phyloP scores from a whole-genome alignment of 164 flowering plant genomes.

The Magnolia kwangsiensis region DNA sequence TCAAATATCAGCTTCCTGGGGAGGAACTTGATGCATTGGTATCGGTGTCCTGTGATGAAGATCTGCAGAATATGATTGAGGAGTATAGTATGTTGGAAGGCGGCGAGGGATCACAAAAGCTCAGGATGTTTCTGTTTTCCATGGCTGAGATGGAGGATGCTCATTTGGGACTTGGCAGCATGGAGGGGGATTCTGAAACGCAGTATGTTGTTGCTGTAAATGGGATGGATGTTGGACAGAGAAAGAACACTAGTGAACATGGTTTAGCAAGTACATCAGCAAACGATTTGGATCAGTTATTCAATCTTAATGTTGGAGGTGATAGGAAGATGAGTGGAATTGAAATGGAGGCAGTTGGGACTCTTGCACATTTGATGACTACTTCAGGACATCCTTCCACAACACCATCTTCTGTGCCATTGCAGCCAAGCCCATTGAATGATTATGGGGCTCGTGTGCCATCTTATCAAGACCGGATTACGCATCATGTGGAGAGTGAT shows the following conservation, averaged over 20 bases:
- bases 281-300: constrained; percentile 62
- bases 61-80: constrained; percentile 93
- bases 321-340: constrained; percentile 2
- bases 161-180: constrained; percentile 44
- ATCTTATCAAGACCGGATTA: constrained; percentile 25
- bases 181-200: constrained; percentile 64
- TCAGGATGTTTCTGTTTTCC: constrained; percentile 77
- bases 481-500: constrained; percentile 24
- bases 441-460: constrained; percentile 27
- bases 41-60: constrained; percentile 89
- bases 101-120: constrained; percentile 55
- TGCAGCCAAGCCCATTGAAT: constrained; percentile 22
- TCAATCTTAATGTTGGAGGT: constrained; percentile 30
- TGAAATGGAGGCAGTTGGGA: constrained; percentile 27
- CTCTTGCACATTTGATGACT: constrained; percentile 20
- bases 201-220: constrained; percentile 89
- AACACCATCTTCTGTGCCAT: constrained; percentile 31
- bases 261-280: constrained; percentile 39
- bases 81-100: constrained; percentile 55
- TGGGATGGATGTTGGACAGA: constrained; percentile 69
- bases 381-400: constrained; percentile 21
- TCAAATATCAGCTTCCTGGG: constrained; percentile 94
- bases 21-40: constrained; percentile 96
- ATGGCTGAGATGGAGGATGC: constrained; percentile 57
- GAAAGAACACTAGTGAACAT: constrained; percentile 38